phyloP scores from a whole-genome alignment of 140 eudicot species.

The Artemisia princeps region DNA sequence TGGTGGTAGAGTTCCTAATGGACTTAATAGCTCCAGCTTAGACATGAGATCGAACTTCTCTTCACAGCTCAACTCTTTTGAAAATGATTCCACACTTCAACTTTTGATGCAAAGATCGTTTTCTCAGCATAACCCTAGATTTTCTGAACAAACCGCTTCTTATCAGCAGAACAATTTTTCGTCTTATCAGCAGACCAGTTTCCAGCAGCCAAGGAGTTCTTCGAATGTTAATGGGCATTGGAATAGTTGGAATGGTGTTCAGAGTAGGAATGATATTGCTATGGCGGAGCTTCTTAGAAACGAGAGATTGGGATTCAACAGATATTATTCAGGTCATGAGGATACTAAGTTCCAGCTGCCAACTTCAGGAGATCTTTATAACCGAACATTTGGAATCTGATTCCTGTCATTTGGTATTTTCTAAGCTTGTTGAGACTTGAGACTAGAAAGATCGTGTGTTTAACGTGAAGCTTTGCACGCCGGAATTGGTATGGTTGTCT shows the following conservation, averaged over 20 bases:
- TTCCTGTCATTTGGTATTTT: slow-evolving; percentile 16
- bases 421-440: slow-evolving; percentile 11
- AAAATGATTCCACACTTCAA: slow-evolving; percentile 23
- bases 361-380: slow-evolving; percentile 59
- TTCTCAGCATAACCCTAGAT: slow-evolving; percentile 31
- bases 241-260: slow-evolving; percentile 25
- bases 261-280: slow-evolving; percentile 19
- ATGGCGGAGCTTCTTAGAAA: slow-evolving; percentile 21
- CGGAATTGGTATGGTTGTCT: slow-evolving; percentile 23
- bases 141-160: slow-evolving; percentile 7
- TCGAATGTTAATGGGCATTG: slow-evolving; percentile 27
- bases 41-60: slow-evolving; percentile 24
- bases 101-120: slow-evolving; percentile 30
- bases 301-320: slow-evolving; percentile 36
- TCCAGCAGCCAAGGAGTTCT: slow-evolving; percentile 23
- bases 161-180: slow-evolving; percentile 16
- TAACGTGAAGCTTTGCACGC: slow-evolving; percentile 19
- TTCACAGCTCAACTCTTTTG: slow-evolving; percentile 9
- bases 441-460: slow-evolving; percentile 8
- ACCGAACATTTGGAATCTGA: slow-evolving; percentile 68
- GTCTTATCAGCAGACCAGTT: slow-evolving; percentile 21
- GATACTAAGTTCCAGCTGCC: slow-evolving; percentile 62
- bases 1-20: slow-evolving; percentile 27
- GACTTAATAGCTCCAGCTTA: not conserved
- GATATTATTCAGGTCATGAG: slow-evolving; percentile 53